Percentiles rank a stretch among this genome's conserved stretches.
Conservation (phyloP, 2,329 filamentous ascomycete species). For the Neurospora sp. region DNA sequence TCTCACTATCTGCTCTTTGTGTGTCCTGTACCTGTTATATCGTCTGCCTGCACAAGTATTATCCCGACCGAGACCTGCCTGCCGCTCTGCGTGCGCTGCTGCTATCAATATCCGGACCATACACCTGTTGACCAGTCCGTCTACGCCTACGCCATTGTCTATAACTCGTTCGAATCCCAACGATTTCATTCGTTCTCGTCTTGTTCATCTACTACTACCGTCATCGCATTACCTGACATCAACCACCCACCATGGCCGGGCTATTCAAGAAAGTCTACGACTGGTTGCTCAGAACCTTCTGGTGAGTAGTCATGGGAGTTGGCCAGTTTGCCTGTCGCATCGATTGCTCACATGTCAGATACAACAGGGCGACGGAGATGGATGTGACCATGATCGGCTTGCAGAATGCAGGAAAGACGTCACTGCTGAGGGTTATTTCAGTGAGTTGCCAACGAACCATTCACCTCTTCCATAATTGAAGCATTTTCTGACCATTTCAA, state of each 20-base stretch:
- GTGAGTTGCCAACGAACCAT: conserved; percentile 45
- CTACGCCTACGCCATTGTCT: not conserved
- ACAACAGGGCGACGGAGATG: conserved; percentile 88
- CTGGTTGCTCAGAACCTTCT: conserved; percentile 96
- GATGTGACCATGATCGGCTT: conserved; percentile 98
- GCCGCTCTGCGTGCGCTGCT: not conserved
- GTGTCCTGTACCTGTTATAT: not conserved
- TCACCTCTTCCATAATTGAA: not conserved
- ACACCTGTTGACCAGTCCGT: conserved; percentile 4
- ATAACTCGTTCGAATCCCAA: not conserved
- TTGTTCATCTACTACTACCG: not conserved
- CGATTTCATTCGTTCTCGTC: not conserved
- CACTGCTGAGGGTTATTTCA: conserved; percentile 82
- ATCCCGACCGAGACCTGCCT: not conserved
- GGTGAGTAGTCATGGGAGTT: conserved; percentile 47
- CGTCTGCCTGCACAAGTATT: not conserved
- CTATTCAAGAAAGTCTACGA: conserved; percentile 94
- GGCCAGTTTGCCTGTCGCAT: conserved; percentile 11
- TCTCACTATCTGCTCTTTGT: conserved; percentile 1
- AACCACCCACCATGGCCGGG: conserved; percentile 58
- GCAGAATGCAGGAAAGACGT: conserved; percentile 97
- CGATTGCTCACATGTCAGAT: conserved; percentile 6
- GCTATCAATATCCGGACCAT: conserved; percentile 22
- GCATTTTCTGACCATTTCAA: conserved; percentile 29
- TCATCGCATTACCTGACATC: not conserved